Percentiles rank a stretch among this genome's conserved stretches.
These are phyloP conservation scores for Lignosus rhinocerotis DNA, from an alignment of 1,284 basidiomycete genomes.

Conservation along the genomic window DNA sequence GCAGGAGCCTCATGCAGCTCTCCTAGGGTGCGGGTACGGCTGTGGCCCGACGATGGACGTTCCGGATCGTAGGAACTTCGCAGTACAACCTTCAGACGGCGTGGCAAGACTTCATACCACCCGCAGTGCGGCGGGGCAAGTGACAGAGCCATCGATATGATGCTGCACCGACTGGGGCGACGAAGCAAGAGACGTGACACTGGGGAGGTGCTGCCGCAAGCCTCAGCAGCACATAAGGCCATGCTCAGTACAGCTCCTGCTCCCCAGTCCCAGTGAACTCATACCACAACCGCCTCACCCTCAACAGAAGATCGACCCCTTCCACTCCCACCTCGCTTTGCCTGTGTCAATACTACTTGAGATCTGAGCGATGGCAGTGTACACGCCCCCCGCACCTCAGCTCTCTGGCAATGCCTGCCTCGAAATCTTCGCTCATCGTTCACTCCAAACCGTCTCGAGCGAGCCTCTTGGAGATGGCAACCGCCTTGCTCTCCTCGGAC, in stretches of 20 bases:
- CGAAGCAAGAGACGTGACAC: no score
- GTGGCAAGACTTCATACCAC: background rate
- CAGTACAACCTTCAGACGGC: background rate
- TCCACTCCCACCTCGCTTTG: background rate
- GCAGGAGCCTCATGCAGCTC: no score
- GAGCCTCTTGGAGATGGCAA: conserved; percentile 3
- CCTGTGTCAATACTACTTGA: background rate
- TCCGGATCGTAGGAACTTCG: no score
- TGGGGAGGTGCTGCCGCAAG: background rate
- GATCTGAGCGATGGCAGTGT: background rate
- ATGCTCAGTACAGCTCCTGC: background rate
- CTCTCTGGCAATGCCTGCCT: conserved; percentile 6
- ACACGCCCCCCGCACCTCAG: conserved; percentile 6
- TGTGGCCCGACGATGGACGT: no score
- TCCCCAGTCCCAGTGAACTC: no score
- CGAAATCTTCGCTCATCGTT: conserved; percentile 11
- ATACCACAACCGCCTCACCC: no score
- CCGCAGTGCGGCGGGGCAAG: background rate
- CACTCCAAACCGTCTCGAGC: background rate
- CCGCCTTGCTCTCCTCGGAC: conserved; percentile 4
- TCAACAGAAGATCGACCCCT: background rate
- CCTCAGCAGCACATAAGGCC: background rate
- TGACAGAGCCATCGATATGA: background rate
- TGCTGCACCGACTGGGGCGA: background rate
- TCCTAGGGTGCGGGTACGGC: no score